Evolutionary conservation across 768 basidiomycete genomes (phyloP).

Genomic region (Boletus edulis): DNA sequence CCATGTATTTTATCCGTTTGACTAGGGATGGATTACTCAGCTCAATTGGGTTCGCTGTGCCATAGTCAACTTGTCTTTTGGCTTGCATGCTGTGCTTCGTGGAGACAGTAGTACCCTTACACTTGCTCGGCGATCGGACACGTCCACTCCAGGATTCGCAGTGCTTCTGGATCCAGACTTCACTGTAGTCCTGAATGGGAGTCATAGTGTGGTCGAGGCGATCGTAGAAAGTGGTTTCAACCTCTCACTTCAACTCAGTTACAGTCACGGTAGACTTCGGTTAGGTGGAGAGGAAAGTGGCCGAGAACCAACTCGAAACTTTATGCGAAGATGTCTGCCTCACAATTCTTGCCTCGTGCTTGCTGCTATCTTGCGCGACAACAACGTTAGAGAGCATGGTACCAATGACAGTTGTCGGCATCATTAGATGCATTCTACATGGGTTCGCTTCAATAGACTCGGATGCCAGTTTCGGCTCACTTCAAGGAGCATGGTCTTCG

Average conservation of each 20-base stretch:
- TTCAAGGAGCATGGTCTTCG: too few species aligned
- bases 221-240: constrained; percentile 1
- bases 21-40: background rate
- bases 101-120: constrained; percentile 2
- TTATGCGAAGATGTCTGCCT: background rate
- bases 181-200: background rate
- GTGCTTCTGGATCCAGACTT: constrained; percentile 2
- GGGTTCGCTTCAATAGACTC: too few species aligned
- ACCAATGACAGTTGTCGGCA: too few species aligned
- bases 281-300: background rate
- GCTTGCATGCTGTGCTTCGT: background rate
- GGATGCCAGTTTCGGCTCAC: too few species aligned
- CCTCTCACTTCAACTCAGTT: background rate
- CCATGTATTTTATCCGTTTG: background rate
- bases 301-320: background rate
- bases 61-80: background rate
- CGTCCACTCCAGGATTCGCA: background rate
- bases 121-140: background rate
- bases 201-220: background rate
- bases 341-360: background rate
- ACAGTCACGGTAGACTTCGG: too few species aligned
- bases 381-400: too few species aligned
- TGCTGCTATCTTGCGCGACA: background rate
- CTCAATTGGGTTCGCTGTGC: background rate
- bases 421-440: too few species aligned